phyloP scores from a whole-genome alignment of 176 grass and related monocot species.

The Musa troglodytarum region DNA sequence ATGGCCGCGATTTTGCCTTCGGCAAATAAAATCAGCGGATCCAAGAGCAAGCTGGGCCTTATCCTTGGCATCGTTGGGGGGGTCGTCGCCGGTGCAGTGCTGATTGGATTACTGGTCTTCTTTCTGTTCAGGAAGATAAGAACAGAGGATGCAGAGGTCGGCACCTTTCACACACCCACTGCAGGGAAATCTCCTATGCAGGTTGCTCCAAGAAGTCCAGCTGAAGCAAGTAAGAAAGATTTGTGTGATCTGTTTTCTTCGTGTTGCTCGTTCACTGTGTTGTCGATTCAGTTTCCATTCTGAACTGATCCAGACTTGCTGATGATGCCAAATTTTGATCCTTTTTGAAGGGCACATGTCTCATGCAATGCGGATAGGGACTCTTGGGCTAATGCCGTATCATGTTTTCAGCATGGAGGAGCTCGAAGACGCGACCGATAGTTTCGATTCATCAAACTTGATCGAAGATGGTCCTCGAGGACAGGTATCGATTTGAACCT shows the following conservation, averaged over 20 bases:
- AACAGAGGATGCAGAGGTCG: slow-evolving; percentile 22
- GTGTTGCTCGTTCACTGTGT: too few relatives aligned
- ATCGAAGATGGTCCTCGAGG: slow-evolving; percentile 56
- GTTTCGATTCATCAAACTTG: slow-evolving; percentile 50
- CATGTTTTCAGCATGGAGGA: slow-evolving; percentile 63
- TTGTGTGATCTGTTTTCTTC: not conserved
- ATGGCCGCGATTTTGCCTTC: slow-evolving; percentile 55
- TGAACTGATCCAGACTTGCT: not conserved
- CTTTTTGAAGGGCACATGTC: slow-evolving; percentile 46
- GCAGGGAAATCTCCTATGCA: slow-evolving; percentile 22
- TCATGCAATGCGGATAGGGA: slow-evolving; percentile 54
- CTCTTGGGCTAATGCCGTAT: slow-evolving; percentile 61
- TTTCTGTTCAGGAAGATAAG: slow-evolving; percentile 41
- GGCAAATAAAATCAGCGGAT: slow-evolving; percentile 19
- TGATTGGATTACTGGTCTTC: slow-evolving; percentile 40
- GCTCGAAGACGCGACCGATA: slow-evolving; percentile 65
- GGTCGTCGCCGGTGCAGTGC: slow-evolving; percentile 35
- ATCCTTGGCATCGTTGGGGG: slow-evolving; percentile 50
- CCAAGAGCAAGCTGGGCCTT: slow-evolving; percentile 33
- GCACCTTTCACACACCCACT: slow-evolving; percentile 23
- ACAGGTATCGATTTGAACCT: slow-evolving; percentile 33
- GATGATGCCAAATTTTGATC: not conserved
- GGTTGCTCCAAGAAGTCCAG: slow-evolving; percentile 31
- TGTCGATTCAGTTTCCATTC: not conserved
- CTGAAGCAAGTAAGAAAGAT: slow-evolving; percentile 59